phyloP scores from a whole-genome alignment of 345 rosid genomes.

The Dipteronia dyeriana region DNA sequence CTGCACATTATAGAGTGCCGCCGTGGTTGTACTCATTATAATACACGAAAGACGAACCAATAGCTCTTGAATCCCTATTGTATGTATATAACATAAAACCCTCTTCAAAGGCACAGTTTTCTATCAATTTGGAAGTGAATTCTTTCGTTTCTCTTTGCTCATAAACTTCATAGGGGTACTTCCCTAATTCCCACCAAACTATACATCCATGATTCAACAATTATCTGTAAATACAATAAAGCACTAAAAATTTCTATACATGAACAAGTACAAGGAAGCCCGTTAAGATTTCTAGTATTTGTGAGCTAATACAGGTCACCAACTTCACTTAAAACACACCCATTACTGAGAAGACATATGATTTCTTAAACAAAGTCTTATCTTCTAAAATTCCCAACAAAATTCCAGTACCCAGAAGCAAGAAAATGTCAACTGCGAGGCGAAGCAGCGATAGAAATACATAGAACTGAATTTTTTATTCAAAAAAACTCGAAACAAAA shows the following conservation, averaged over 20 bases:
- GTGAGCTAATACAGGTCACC: not conserved
- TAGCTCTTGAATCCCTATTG: not conserved
- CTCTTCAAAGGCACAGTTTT: not conserved
- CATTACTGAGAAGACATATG: not conserved
- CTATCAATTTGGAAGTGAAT: not conserved
- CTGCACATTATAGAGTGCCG: not conserved
- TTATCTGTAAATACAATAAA: not conserved
- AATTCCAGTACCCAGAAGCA: not conserved
- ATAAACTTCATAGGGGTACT: not conserved
- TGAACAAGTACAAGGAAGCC: not conserved
- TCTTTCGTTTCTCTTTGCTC: not conserved
- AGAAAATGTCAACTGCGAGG: not conserved
- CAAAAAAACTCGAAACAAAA: not conserved
- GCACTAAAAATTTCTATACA: not conserved
- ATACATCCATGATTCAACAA: not conserved
- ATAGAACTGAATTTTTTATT: not conserved
- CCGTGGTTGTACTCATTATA: not conserved
- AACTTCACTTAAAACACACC: not conserved
- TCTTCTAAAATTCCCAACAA: not conserved
- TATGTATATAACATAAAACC: slow-evolving; percentile 11
- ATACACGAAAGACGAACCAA: not conserved
- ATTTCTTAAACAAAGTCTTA: not conserved
- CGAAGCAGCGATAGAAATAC: slow-evolving; percentile 4
- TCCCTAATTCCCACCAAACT: not conserved
- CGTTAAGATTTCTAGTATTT: not conserved